Conservation (phyloP, 441 rosid species). For the Manihot esculenta region DNA sequence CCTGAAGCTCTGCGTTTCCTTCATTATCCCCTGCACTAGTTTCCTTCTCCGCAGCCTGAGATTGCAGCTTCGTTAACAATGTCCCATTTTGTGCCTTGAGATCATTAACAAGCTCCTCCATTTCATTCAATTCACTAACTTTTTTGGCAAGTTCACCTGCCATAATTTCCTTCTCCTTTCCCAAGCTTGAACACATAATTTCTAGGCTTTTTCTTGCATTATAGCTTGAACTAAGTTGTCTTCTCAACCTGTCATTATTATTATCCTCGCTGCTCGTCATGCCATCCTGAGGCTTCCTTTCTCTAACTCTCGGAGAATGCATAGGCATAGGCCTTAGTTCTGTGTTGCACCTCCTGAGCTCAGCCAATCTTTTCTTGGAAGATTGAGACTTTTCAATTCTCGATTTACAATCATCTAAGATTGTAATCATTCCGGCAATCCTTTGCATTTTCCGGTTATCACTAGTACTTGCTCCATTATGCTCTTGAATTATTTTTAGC, state of each 20-base stretch:
- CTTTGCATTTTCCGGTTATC: slow-evolving; percentile 58
- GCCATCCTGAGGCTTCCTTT: slow-evolving; percentile 32
- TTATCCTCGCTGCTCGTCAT: slow-evolving; percentile 24
- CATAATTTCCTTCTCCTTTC: slow-evolving; percentile 83
- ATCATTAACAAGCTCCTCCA: slow-evolving; percentile 67
- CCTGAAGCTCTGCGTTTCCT: slow-evolving; percentile 48
- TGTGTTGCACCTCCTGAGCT: slow-evolving; percentile 75
- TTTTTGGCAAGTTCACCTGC: slow-evolving; percentile 60
- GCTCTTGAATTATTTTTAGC: slow-evolving; percentile 67
- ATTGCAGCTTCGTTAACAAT: slow-evolving; percentile 49
- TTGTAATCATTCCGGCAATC: slow-evolving; percentile 68
- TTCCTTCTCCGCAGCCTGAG: slow-evolving; percentile 38
- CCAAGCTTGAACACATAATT: slow-evolving; percentile 77
- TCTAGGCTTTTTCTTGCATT: slow-evolving; percentile 71
- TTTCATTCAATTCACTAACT: slow-evolving; percentile 52
- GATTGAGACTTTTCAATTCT: slow-evolving; percentile 59
- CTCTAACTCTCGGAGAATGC: slow-evolving; percentile 28
- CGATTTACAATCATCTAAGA: slow-evolving; percentile 66
- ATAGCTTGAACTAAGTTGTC: slow-evolving; percentile 48
- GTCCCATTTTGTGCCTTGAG: slow-evolving; percentile 60
- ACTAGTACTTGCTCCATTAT: slow-evolving; percentile 49
- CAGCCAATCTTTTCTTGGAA: slow-evolving; percentile 36
- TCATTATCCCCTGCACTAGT: slow-evolving; percentile 30
- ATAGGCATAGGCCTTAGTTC: slow-evolving; percentile 61
- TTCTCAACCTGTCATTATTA: slow-evolving; percentile 53